phyloP scores from a whole-genome alignment of 2,329 filamentous ascomycete genomes.

The Diplocarpon rosae region DNA sequence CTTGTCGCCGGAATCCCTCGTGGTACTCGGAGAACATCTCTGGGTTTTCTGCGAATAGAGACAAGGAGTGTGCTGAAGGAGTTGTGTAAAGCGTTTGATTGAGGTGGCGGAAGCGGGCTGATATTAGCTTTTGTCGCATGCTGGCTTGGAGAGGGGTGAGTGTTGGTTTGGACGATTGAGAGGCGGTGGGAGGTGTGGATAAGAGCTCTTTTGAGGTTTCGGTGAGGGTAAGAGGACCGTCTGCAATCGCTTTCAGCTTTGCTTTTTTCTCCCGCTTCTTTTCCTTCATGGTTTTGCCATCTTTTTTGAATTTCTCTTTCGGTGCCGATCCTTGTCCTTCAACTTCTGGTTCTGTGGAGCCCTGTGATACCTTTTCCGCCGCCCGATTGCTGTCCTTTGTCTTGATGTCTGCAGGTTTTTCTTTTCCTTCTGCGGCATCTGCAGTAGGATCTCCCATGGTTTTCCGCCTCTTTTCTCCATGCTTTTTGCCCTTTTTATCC shows the following conservation, averaged over 20 bases:
- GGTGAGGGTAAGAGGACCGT: neutral
- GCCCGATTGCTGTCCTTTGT: neutral
- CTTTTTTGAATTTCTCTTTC: slow-evolving; percentile 24
- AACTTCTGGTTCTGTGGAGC: neutral
- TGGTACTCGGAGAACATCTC: slow-evolving; percentile 97
- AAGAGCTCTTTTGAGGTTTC: slow-evolving; percentile 2
- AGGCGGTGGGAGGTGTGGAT: slow-evolving; percentile 27
- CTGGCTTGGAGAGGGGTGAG: slow-evolving; percentile 87
- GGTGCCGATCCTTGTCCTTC: neutral
- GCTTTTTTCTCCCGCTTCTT: slow-evolving; percentile 29
- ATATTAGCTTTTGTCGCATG: slow-evolving; percentile 91
- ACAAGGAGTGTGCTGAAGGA: slow-evolving; percentile 71
- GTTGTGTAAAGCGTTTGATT: slow-evolving; percentile 95
- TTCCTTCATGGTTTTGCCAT: slow-evolving; percentile 27
- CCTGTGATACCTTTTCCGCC: slow-evolving; percentile 12
- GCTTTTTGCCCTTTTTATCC: slow-evolving; percentile 20
- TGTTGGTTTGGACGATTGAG: slow-evolving; percentile 35
- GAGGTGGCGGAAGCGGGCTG: slow-evolving; percentile 90
- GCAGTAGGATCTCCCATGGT: slow-evolving; percentile 9
- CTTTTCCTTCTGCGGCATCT: slow-evolving; percentile 23
- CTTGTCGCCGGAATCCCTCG: slow-evolving; percentile 89
- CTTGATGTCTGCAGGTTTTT: slow-evolving; percentile 5
- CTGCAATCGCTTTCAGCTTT: slow-evolving; percentile 7
- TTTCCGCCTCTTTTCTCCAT: slow-evolving; percentile 21
- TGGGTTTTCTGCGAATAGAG: slow-evolving; percentile 72